phyloP scores from a whole-genome alignment of 1,284 basidiomycete genomes.

The Stygiomarasmius scandens region DNA sequence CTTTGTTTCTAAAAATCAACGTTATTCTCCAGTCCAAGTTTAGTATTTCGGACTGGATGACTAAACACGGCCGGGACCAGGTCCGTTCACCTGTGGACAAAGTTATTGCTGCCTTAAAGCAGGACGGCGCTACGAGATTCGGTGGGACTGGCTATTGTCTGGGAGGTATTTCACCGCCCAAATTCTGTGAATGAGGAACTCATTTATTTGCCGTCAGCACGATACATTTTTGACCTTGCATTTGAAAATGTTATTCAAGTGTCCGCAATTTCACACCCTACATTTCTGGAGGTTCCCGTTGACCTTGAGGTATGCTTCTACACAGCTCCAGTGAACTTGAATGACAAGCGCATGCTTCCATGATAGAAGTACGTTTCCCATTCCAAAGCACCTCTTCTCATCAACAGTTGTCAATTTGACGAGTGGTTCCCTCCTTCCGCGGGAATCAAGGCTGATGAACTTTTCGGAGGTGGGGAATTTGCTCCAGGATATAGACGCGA shows the following conservation, averaged over 20 bases:
- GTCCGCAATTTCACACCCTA: slow-evolving; percentile 67
- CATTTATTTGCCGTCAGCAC: too few relatives aligned
- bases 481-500: slow-evolving; percentile 58
- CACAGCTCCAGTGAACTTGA: neutral
- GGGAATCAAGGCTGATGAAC: slow-evolving; percentile 51
- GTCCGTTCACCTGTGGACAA: slow-evolving; percentile 60
- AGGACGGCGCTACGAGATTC: slow-evolving; percentile 58
- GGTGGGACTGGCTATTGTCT: slow-evolving; percentile 74
- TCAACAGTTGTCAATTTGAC: slow-evolving; percentile 65
- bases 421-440: slow-evolving; percentile 44
- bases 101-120: slow-evolving; percentile 59
- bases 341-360: neutral
- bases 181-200: slow-evolving; percentile 29
- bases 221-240: slow-evolving; percentile 69
- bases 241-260: slow-evolving; percentile 61
- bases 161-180: slow-evolving; percentile 44
- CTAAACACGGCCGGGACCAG: slow-evolving; percentile 43
- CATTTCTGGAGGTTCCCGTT: slow-evolving; percentile 60
- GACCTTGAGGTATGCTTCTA: slow-evolving; percentile 38
- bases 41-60: slow-evolving; percentile 53
- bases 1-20: neutral
- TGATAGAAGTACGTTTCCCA: slow-evolving; percentile 47
- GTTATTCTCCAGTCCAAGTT: slow-evolving; percentile 30
- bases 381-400: slow-evolving; percentile 58
- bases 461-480: slow-evolving; percentile 51